Conservation (phyloP, 2,329 filamentous ascomycete genomes). For the Thyridium curvatum region DNA sequence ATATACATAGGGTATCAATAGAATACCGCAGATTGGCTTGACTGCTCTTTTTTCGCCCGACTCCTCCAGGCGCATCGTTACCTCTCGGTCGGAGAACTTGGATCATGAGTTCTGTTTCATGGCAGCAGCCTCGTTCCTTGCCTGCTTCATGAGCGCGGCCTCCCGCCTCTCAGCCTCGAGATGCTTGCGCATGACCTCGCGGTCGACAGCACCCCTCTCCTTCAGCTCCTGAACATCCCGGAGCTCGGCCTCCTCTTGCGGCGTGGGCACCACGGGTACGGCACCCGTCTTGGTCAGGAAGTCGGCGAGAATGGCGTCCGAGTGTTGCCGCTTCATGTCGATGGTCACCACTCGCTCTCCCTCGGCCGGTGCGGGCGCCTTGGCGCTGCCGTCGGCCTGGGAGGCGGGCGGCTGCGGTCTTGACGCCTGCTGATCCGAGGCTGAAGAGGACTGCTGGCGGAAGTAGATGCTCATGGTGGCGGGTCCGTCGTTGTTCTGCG, state of each 20-base stretch:
- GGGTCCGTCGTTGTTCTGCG: slow-evolving; percentile 44
- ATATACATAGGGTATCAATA: too few species aligned
- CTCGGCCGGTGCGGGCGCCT: slow-evolving; percentile 39
- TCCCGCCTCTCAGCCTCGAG: slow-evolving; percentile 55
- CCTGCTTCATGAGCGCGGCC: slow-evolving; percentile 49
- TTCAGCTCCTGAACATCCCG: slow-evolving; percentile 48
- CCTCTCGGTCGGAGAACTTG: too few species aligned
- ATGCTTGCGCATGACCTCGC: slow-evolving; percentile 43
- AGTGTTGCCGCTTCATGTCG: slow-evolving; percentile 58
- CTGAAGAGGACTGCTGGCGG: slow-evolving; percentile 21
- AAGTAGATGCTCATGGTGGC: slow-evolving; percentile 63
- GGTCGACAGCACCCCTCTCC: slow-evolving; percentile 46
- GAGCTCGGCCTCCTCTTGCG: slow-evolving; percentile 54
- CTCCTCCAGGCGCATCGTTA: too few species aligned
- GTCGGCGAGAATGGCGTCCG: slow-evolving; percentile 55
- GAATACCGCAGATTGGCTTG: too few species aligned
- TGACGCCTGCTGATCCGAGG: slow-evolving; percentile 7
- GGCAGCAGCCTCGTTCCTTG: slow-evolving; percentile 42
- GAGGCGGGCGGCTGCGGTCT: slow-evolving; percentile 15
- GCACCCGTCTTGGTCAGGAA: slow-evolving; percentile 60
- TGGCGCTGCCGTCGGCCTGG: slow-evolving; percentile 33
- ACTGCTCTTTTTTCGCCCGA: too few species aligned
- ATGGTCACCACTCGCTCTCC: slow-evolving; percentile 47
- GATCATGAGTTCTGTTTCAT: slow-evolving; percentile 18
- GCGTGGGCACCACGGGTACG: slow-evolving; percentile 45